Evolutionary conservation across 2,329 filamentous ascomycete species (phyloP).

Genomic region (Ophiocordyceps camponoti-floridani): DNA sequence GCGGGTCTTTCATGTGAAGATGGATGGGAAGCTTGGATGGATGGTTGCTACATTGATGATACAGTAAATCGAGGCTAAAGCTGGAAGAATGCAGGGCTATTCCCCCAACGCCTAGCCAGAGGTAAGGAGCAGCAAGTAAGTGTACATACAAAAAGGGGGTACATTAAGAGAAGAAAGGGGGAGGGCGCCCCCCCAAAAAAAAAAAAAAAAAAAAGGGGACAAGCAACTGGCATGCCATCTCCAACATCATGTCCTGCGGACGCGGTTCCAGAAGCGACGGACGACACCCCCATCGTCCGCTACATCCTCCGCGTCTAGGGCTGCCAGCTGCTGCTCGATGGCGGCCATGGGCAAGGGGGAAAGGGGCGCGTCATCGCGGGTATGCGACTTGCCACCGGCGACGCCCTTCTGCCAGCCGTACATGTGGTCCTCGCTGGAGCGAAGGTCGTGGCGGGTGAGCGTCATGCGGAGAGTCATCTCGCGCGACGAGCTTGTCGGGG

Average conservation of each 20-base stretch:
- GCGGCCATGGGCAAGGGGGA: conserved; percentile 26
- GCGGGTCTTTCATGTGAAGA: neutral
- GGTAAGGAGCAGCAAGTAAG: too few relatives aligned
- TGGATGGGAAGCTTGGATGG: neutral
- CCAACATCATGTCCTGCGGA: conserved; percentile 23
- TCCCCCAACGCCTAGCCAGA: neutral
- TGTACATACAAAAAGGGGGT: too few relatives aligned
- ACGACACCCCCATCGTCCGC: conserved; percentile 31
- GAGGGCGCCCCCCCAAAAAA: too few relatives aligned
- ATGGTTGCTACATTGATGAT: neutral
- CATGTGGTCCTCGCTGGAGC: conserved; percentile 53
- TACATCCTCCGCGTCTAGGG: conserved; percentile 30
- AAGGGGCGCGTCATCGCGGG: conserved; percentile 13
- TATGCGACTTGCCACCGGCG: conserved; percentile 24
- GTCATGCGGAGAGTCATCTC: conserved; percentile 98
- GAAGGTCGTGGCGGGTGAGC: conserved; percentile 72
- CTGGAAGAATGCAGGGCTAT: neutral
- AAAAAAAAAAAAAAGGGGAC: neutral
- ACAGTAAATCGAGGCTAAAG: neutral
- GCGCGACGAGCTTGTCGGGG: conserved; percentile 38
- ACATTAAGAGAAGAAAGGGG: neutral
- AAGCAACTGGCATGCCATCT: neutral
- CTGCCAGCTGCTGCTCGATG: conserved; percentile 33
- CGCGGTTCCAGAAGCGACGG: conserved; percentile 46
- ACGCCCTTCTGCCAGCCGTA: conserved; percentile 44